These are phyloP conservation scores for Sapria himalayana DNA, from an alignment of 345 rosid species.

Conservation along the genomic window DNA sequence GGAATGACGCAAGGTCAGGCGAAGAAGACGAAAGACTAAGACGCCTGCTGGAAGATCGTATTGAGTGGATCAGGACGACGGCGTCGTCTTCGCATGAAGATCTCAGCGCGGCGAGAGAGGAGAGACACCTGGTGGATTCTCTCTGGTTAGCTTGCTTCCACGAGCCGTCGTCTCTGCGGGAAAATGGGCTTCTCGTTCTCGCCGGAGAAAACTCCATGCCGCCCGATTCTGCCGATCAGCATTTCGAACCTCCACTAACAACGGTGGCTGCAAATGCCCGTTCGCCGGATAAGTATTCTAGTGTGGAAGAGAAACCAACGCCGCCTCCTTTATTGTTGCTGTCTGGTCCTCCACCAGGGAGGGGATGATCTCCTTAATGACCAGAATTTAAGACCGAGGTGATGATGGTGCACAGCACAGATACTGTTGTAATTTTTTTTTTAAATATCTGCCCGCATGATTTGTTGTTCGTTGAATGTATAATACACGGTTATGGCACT, in stretches of 20 bases:
- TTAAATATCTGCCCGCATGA: too few species aligned
- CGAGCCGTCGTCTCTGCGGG: conserved; percentile 48
- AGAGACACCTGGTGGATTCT: conserved; percentile 57
- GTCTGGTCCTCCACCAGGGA: conserved; percentile 16
- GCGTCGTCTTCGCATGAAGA: conserved; percentile 61
- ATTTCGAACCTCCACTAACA: conserved; percentile 64
- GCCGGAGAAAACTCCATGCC: conserved; percentile 53
- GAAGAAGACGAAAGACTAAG: conserved; percentile 38
- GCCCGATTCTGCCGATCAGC: conserved; percentile 55
- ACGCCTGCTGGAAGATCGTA: conserved; percentile 52
- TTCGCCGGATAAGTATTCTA: conserved; percentile 12
- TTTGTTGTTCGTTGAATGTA: too few species aligned
- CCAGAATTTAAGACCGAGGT: too few species aligned
- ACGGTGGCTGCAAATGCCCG: conserved; percentile 45
- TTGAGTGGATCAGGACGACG: conserved; percentile 36
- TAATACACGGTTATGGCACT: too few species aligned
- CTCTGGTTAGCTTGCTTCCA: conserved; percentile 55
- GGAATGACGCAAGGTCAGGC: conserved; percentile 15
- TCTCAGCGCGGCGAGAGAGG: conserved; percentile 63
- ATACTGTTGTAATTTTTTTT: too few species aligned
- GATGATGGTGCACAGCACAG: too few species aligned
- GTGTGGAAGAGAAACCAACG: conserved; percentile 24
- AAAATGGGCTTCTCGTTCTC: conserved; percentile 52
- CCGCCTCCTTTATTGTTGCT: conserved; percentile 50
- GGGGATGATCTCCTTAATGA: too few species aligned